Base-by-base conservation (phyloP, 352 stramenopile species). In the Phytophthora pseudosyringae region DNA sequence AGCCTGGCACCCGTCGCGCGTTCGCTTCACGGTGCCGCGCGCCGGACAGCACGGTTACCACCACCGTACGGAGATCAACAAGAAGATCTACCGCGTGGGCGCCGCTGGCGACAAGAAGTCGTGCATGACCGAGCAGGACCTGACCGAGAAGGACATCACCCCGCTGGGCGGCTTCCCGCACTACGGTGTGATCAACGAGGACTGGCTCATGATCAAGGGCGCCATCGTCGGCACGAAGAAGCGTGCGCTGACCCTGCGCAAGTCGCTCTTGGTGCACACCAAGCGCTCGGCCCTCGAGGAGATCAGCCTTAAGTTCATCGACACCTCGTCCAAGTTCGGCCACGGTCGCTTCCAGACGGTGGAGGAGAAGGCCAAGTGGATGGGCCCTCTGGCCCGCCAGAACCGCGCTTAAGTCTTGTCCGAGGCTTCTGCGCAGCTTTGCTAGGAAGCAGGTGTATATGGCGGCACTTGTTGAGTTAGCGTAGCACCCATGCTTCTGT, bases 141-240 rank as follows among this genome's bases (percentile, higher is more conserved):
- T 99, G 74, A 99, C 98, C 39, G 97, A 99, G 86, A 99, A 99
- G 95, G 86, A 83, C 73, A 99, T 99, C 86, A 99, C 96, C 52
- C 98, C 98, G 55, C 94, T 99, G 65, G 98, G 98, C 83, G 98
- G 98, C 76, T 99, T 99, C 87, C 98, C 98, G 44, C 98, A 99
- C 86, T 99, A 99, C 88, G 98, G 98, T 94, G 75, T 96, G 33
- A 78, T 99, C 69, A 99, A 98, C 75, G 97, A 99, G 81, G 98
- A 99, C 89, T 99, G 97, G 97, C 64, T 99, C 69, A 99, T 99
- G 98, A 84, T 99, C 76, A 99, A 99, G 95, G 98, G 98, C 71
- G 93, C 82, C 59, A 91, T 99, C 67, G 91, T 98, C 52, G 98
- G 98, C 75, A 96, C 97, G 40, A 99, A 99, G 91, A 99, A 99